Evolutionary conservation across 1,284 basidiomycete species (phyloP).

Genomic region (Fistulina hepatica): DNA sequence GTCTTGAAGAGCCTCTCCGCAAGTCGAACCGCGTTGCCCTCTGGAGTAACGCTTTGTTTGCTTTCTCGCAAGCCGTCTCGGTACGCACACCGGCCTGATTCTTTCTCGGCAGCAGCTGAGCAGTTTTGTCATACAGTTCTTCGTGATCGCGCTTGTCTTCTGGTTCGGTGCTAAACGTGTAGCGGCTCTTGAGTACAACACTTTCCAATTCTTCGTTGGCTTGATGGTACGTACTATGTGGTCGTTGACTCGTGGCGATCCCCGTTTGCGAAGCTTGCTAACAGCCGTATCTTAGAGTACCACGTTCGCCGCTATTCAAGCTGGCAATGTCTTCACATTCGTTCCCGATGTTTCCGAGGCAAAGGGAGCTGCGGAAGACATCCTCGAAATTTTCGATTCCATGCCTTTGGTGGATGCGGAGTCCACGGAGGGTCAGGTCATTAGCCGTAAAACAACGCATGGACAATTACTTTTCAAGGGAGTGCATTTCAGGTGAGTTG

Average conservation of each 20-base stretch:
- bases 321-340: conserved; percentile 82
- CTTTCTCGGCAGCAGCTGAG: no score
- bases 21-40: conserved; percentile 58
- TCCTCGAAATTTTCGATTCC: conserved; percentile 76
- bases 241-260: not conserved
- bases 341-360: conserved; percentile 92
- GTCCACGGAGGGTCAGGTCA: conserved; percentile 55
- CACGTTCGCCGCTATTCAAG: conserved; percentile 69
- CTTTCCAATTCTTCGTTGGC: conserved; percentile 73
- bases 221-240: conserved; percentile 60
- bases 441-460: conserved; percentile 37
- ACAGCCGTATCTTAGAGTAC: conserved; percentile 41
- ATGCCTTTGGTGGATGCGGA: conserved; percentile 76
- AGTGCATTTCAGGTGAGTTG: conserved; percentile 66
- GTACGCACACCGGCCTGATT: no score
- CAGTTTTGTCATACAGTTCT: no score
- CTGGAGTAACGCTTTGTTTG: conserved; percentile 68
- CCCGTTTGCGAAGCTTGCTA: not conserved
- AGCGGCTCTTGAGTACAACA: conserved; percentile 44
- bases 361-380: conserved; percentile 65
- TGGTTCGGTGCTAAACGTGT: conserved; percentile 75
- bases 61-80: conserved; percentile 67
- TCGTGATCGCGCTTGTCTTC: conserved; percentile 79
- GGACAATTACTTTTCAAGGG: conserved; percentile 74
- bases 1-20: conserved; percentile 61